Evolutionary conservation across 2,329 filamentous ascomycete species (phyloP), one percentile per base, ranked within the genome.

Genomic region (Whalleya microplaca): DNA sequence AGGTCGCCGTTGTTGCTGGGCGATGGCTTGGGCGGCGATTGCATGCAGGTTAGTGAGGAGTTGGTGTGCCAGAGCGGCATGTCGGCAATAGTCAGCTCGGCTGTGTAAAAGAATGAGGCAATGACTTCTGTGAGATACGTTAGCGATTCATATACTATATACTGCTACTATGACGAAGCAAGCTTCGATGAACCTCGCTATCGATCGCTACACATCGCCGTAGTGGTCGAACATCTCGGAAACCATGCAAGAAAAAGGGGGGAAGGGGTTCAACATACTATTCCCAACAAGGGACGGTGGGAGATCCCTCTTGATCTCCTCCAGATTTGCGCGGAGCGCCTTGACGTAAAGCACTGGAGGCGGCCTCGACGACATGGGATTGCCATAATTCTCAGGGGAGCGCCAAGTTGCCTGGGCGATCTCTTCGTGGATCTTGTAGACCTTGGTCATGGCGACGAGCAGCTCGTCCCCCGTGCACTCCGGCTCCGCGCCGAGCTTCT

Each of bases 381-480:
- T 51, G 16, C 20, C 45, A 3, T 50, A 56, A 21, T 51, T 50
- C 9, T 67, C 65, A 18, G 54, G 40, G 12, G 56, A 49, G 3
- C 58, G 56, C 53, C 64, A 65, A 1, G 59, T 63, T n/a, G 64
- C 27, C 6, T 67, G 65, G 14, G 55, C 52, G 19, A 68, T 50
- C 8, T 65, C 64, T 23, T 72, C 69, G 10, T 62, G 53, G 19
- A 72, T 58, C 41, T 41, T 60, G 27, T 53, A 59, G 27, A 66
- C 54, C 41, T 54, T 65, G 7, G 64, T 66, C 48, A 71, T 65
- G 1, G 59, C 45, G 5, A 77, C 74, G 2, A 88, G 72, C 1
- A 82, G 62, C 23, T 75, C 72, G 64, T 88, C 85, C 1, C 76
- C 75, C 0, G 76, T 71, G 21, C 73, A 74, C 53, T 85, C 80